phyloP scores from a whole-genome alignment of 2,329 filamentous ascomycete species.

The Monilinia laxa region DNA sequence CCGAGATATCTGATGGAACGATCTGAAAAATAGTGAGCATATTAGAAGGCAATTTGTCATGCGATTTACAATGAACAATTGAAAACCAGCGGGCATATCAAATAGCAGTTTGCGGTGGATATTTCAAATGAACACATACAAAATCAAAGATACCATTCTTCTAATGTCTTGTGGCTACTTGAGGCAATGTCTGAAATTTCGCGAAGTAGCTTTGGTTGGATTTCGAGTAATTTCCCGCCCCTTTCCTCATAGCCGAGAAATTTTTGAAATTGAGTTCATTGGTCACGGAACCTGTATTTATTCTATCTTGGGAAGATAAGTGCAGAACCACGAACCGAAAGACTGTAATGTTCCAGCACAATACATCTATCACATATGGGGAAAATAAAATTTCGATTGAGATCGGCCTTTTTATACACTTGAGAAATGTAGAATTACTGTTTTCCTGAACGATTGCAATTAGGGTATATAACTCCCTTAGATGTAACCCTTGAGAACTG shows the following conservation, averaged over 20 bases:
- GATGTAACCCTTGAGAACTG: conserved; percentile 81
- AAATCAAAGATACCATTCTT: background rate
- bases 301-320: too few relatives aligned
- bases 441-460: background rate
- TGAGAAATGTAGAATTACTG: background rate
- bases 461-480: conserved; percentile 8
- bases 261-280: too few relatives aligned
- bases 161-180: background rate
- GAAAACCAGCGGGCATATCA: background rate
- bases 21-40: background rate
- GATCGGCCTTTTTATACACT: background rate
- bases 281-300: too few relatives aligned
- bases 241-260: too few relatives aligned
- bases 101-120: background rate
- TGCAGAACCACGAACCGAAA: background rate
- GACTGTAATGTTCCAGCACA: background rate
- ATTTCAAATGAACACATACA: background rate
- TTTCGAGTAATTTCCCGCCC: too few relatives aligned
- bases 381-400: background rate
- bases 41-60: too few relatives aligned
- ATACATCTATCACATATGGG: background rate
- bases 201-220: background rate
- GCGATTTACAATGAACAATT: background rate
- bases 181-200: background rate
- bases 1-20: background rate